These are phyloP conservation scores for Poronia punctata DNA, from an alignment of 495 filamentous ascomycete species.

Conservation along the genomic window DNA sequence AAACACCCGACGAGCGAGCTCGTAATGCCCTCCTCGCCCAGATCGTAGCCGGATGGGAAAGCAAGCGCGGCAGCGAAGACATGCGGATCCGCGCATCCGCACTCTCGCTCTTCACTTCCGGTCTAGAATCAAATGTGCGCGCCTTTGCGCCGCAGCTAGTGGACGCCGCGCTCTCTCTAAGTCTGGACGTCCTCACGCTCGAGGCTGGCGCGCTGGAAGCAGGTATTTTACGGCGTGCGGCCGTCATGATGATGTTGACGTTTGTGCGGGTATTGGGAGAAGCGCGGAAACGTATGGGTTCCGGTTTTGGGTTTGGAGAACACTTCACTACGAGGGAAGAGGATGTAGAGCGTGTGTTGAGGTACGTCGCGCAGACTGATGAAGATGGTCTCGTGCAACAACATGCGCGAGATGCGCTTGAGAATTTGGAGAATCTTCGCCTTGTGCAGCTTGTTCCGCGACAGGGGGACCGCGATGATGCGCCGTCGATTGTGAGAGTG, in stretches of 20 bases:
- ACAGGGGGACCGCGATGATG: constrained; percentile 7
- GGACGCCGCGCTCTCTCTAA: constrained; percentile 57
- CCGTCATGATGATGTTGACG: constrained; percentile 59
- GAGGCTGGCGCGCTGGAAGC: constrained; percentile 53
- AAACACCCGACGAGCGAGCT: constrained; percentile 39
- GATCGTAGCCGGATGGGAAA: constrained; percentile 70
- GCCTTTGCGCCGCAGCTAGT: constrained; percentile 51
- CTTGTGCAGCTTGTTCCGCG: constrained; percentile 42
- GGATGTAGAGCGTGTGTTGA: constrained; percentile 55
- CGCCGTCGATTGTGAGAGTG: constrained; percentile 27
- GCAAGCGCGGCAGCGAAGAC: constrained; percentile 63
- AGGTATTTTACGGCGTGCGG: constrained; percentile 68
- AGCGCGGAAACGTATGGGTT: constrained; percentile 43
- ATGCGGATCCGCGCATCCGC: constrained; percentile 72
- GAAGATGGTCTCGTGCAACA: constrained; percentile 65
- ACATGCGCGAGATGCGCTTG: constrained; percentile 62
- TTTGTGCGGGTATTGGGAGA: constrained; percentile 59
- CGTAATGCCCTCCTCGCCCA: constrained; percentile 50
- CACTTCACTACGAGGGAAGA: constrained; percentile 32
- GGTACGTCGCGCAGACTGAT: constrained; percentile 61
- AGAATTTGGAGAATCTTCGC: constrained; percentile 66
- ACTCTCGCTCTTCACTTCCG: constrained; percentile 60
- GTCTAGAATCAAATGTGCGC: constrained; percentile 58
- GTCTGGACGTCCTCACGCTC: constrained; percentile 56
- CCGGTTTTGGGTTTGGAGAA: constrained; percentile 50